Evolutionary conservation across 1,284 basidiomycete genomes (phyloP).

Genomic region (Ceratobasidium sp.): DNA sequence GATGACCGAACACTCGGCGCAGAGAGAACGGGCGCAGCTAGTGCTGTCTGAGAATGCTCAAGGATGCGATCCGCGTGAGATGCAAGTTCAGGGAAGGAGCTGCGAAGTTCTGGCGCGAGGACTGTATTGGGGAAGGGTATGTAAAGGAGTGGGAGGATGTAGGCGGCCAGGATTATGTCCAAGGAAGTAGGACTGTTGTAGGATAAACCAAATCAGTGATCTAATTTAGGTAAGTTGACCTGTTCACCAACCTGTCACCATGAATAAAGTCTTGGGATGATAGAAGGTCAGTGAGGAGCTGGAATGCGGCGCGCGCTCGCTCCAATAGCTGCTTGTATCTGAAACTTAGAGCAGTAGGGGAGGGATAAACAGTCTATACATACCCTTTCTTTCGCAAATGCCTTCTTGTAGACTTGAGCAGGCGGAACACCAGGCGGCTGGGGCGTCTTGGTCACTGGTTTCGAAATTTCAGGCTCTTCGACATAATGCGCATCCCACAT

Average conservation of each 20-base stretch:
- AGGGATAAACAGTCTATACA: slow-evolving; percentile 31
- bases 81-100: slow-evolving; percentile 69
- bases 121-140: slow-evolving; percentile 73
- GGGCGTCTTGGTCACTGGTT: slow-evolving; percentile 55
- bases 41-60: slow-evolving; percentile 1
- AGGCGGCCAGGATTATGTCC: slow-evolving; percentile 75
- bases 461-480: slow-evolving; percentile 61
- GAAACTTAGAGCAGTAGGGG: background rate
- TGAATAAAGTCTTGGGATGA: slow-evolving; percentile 68
- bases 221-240: slow-evolving; percentile 2
- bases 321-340: slow-evolving; percentile 66
- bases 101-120: slow-evolving; percentile 66
- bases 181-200: slow-evolving; percentile 67
- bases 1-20: slow-evolving; percentile 27
- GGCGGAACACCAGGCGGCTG: slow-evolving; percentile 55
- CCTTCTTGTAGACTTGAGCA: slow-evolving; percentile 60
- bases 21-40: slow-evolving; percentile 14
- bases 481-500: slow-evolving; percentile 67
- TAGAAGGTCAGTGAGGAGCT: slow-evolving; percentile 70
- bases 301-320: slow-evolving; percentile 69
- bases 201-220: slow-evolving; percentile 17
- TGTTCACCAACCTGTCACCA: slow-evolving; percentile 59
- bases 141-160: slow-evolving; percentile 70
- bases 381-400: slow-evolving; percentile 77
- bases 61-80: slow-evolving; percentile 65